Evolutionary conservation across 2,329 filamentous ascomycete genomes (phyloP), one percentile per base, ranked within the genome.

Genomic region (Sporothrix euskadiensis): DNA sequence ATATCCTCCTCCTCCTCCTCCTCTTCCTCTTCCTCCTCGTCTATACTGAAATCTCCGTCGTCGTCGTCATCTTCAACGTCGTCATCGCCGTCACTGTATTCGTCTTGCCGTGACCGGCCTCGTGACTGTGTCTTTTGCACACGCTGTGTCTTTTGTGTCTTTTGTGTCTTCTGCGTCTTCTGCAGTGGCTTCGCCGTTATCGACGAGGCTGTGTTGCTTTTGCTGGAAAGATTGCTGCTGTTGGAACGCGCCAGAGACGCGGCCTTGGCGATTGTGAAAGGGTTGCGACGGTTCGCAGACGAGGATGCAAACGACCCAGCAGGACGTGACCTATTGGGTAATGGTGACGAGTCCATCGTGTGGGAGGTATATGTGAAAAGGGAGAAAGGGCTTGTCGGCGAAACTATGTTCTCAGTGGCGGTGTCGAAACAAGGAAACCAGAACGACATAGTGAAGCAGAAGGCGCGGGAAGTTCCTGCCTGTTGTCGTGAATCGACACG

Each of bases 1-100:
- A 80, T 79, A 49, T 87, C 85, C 73, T 86, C 85, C 54, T 69
- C 65, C 19, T 70, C 63, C 12, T 72, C 54, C 3, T 57, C 61
- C 22, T 86, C 84, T 71, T 86, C 85, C 59, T 86, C 81, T 54
- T 78, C 78, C 22, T 76, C 78, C 14, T 39, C 52, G 12, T 52
- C 19, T 5, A 49, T 22, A 35, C 70, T 61, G n/a, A 80, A 78
- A 69, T 80, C 78, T 54, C 86, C 30, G 44, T 71, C 66, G 26
- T 80, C 78, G 65, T 80, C 78, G 54, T 86, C 85, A 73, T 86
- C 85, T 39, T 74, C 61, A 49, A 49, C 44, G 14, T 49, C 44
- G 44, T 49, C 44, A 14, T 49, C 44, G 44, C 44, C 44, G 44
- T 49, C 44, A 19, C 44, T 49, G 44, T 49, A 49, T 16, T 49